phyloP scores from a whole-genome alignment of 176 grass and related monocot genomes.

The Dactylis glomerata region DNA sequence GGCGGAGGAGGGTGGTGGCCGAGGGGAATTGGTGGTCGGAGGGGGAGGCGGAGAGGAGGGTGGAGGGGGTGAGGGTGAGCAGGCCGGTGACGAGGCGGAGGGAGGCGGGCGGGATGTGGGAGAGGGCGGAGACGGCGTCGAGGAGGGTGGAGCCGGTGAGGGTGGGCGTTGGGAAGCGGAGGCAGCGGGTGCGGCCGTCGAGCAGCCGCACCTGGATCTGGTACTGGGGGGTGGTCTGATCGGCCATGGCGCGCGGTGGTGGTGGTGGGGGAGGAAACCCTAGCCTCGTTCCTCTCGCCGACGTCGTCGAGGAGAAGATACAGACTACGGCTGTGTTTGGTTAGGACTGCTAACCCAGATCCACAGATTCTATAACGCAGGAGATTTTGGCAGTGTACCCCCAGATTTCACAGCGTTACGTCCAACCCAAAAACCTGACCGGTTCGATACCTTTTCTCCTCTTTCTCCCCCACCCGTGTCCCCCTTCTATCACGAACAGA shows the following conservation, averaged over 20 bases:
- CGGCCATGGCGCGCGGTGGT: conserved; percentile 33
- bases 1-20: conserved; percentile 55
- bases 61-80: conserved; percentile 35
- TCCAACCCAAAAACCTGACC: too few relatives aligned
- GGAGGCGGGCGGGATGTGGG: conserved; percentile 33
- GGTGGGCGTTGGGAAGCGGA: conserved; percentile 58
- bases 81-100: conserved; percentile 59
- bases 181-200: conserved; percentile 68
- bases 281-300: neutral
- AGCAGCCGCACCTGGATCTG: conserved; percentile 74
- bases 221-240: conserved; percentile 48
- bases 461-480: too few relatives aligned
- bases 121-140: conserved; percentile 34
- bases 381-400: too few relatives aligned
- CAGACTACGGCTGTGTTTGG: too few relatives aligned
- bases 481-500: too few relatives aligned
- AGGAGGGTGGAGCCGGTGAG: conserved; percentile 50
- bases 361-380: too few relatives aligned
- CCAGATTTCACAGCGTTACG: too few relatives aligned
- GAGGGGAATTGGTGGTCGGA: conserved; percentile 52
- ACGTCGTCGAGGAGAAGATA: neutral
- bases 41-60: conserved; percentile 36
- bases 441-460: too few relatives aligned
- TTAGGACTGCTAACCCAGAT: too few relatives aligned
- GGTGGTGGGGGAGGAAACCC: conserved; percentile 33